Percentiles rank a stretch among this genome's conserved stretches.
Evolutionary conservation across 192 early-diverging fungal species (phyloP).

Genomic region (Gonapodya prolifera): DNA sequence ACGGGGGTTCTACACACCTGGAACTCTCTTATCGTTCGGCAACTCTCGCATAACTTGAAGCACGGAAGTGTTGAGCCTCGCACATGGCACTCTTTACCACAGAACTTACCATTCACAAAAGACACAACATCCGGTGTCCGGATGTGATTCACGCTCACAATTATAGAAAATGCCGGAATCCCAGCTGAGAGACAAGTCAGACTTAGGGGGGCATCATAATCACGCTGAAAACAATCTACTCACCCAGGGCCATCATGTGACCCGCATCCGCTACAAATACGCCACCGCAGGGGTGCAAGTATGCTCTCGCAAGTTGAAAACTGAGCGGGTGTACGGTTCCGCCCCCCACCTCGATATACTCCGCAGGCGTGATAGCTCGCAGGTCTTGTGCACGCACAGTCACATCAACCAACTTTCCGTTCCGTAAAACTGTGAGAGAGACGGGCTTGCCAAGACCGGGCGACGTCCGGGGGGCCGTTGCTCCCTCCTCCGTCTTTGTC

Average conservation of each 20-base stretch:
- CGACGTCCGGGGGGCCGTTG: neutral
- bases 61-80: neutral
- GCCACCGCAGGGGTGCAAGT: slow-evolving; percentile 50
- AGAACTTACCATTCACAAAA: neutral
- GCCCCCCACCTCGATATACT: slow-evolving; percentile 77
- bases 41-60: neutral
- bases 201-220: too few relatives aligned
- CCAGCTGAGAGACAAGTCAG: too few relatives aligned
- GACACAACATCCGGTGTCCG: neutral
- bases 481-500: neutral
- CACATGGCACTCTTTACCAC: neutral
- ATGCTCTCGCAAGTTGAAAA: slow-evolving; percentile 62
- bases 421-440: slow-evolving; percentile 40
- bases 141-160: neutral
- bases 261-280: slow-evolving; percentile 5
- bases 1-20: neutral
- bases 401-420: slow-evolving; percentile 30
- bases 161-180: neutral
- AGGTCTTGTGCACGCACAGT: slow-evolving; percentile 52
- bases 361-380: slow-evolving; percentile 60
- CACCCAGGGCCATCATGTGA: neutral
- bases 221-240: neutral
- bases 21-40: neutral
- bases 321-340: slow-evolving; percentile 61
- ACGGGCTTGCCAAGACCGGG: slow-evolving; percentile 26